A percentile compares a stretch with the other conserved stretches of the same genome.
phyloP scores from a whole-genome alignment of 2,329 filamentous ascomycete species.

The Diaporthe sp. region DNA sequence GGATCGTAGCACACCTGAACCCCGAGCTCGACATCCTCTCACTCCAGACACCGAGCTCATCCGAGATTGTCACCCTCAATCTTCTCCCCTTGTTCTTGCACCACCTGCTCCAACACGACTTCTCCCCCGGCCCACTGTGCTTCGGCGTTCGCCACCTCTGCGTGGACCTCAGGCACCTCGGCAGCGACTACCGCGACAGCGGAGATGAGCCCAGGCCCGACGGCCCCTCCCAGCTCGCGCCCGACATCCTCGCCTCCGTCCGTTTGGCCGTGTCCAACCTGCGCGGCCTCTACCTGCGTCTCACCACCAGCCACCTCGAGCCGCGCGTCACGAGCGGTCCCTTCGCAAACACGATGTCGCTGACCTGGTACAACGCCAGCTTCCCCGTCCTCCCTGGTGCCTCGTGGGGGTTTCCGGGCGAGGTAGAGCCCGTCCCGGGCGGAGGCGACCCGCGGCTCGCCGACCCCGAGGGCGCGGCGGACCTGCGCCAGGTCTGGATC shows the following conservation, averaged over 20 bases:
- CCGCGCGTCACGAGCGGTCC: slow-evolving; percentile 27
- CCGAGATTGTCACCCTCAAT: neutral
- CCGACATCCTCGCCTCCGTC: neutral
- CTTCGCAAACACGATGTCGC: neutral
- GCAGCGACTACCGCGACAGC: neutral
- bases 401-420: too few relatives aligned
- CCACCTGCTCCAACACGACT: slow-evolving; percentile 15
- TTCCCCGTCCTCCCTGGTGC: too few relatives aligned
- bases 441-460: too few relatives aligned
- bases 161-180: slow-evolving; percentile 14
- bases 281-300: slow-evolving; percentile 23
- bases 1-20: slow-evolving; percentile 1
- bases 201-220: neutral
- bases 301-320: neutral
- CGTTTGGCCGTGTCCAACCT: slow-evolving; percentile 3
- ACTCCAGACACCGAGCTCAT: neutral
- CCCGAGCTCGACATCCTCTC: slow-evolving; percentile 31
- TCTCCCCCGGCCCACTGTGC: slow-evolving; percentile 1
- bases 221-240: neutral
- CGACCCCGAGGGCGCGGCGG: too few relatives aligned
- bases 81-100: slow-evolving; percentile 30
- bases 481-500: too few relatives aligned
- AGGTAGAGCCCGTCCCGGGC: too few relatives aligned
- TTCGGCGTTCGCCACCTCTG: slow-evolving; percentile 31
- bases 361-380: slow-evolving; percentile 29